Conservation (phyloP, 306 rosid genomes). For the Cicer arietinum region DNA sequence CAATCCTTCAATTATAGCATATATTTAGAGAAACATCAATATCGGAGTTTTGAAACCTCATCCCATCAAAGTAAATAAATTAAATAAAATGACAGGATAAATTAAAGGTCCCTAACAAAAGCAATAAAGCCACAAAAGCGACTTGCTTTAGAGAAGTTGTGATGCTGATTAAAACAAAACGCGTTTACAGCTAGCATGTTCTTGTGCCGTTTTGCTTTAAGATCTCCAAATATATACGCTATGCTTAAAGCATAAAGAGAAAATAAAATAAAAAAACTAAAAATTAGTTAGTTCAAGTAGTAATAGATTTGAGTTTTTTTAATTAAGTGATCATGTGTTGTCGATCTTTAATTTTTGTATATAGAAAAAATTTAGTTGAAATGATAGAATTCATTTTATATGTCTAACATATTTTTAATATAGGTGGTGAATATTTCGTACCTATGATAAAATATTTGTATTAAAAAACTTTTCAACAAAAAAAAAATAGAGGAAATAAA, state of each 20-base stretch:
- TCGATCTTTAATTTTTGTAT: neutral
- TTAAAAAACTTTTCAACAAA: too few species aligned
- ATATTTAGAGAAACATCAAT: constrained; percentile 24
- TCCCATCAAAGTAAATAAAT: neutral
- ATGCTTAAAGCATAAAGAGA: constrained; percentile 29
- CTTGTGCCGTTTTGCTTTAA: constrained; percentile 38
- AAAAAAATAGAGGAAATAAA: too few species aligned
- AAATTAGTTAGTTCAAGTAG: too few species aligned
- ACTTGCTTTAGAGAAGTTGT: constrained; percentile 28
- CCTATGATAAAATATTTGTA: too few species aligned
- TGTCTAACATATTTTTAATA: too few species aligned
- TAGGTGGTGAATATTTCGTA: too few species aligned
- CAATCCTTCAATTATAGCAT: neutral
- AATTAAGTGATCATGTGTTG: too few species aligned
- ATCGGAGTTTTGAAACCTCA: constrained; percentile 1
- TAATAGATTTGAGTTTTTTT: too few species aligned
- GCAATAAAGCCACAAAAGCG: constrained; percentile 52
- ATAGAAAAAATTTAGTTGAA: neutral
- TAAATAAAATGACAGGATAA: constrained; percentile 21
- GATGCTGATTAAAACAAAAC: constrained; percentile 43
- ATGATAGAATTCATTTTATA: neutral
- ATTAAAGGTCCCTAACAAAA: constrained; percentile 42
- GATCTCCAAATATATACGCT: neutral
- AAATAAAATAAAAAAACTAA: neutral
- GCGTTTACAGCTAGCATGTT: constrained; percentile 65